phyloP scores from a whole-genome alignment of 1,284 basidiomycete genomes.

The Leccinum fallax region DNA sequence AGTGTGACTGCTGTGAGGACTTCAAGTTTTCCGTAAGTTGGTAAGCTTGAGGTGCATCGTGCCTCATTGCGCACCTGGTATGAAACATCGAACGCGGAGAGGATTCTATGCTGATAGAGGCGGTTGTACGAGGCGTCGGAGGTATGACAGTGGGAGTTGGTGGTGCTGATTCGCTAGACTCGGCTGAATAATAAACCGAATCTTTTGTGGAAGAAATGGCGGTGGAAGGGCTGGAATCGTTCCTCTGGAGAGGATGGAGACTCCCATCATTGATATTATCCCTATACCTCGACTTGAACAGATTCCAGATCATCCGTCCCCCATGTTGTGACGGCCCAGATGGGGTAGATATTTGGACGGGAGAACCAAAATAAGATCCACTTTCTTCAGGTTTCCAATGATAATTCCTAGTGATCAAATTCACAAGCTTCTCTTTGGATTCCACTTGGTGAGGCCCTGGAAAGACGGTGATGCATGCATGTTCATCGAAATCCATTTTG shows the following conservation, averaged over 20 bases:
- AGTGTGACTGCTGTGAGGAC: conserved; percentile 18
- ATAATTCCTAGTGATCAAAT: conserved; percentile 14
- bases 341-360: background rate
- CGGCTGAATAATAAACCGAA: conserved; percentile 10
- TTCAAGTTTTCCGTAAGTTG: conserved; percentile 14
- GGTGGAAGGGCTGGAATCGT: background rate
- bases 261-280: background rate
- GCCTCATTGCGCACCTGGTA: conserved; percentile 12
- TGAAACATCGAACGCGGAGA: conserved; percentile 12
- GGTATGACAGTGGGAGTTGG: conserved; percentile 15
- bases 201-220: background rate
- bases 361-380: conserved; percentile 23
- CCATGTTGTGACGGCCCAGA: background rate
- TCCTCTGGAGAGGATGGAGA: background rate
- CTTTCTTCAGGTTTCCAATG: conserved; percentile 9
- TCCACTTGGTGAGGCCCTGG: conserved; percentile 6
- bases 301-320: background rate
- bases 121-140: conserved; percentile 9
- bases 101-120: conserved; percentile 6
- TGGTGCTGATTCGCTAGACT: conserved; percentile 15
- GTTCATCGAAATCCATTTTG: conserved; percentile 28
- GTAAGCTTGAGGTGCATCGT: background rate
- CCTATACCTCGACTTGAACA: background rate
- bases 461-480: conserved; percentile 31
- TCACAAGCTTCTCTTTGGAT: conserved; percentile 17